These are phyloP conservation scores for Nematocida sp. DNA, from an alignment of 371 early-diverging fungal genomes.

Conservation along the genomic window DNA sequence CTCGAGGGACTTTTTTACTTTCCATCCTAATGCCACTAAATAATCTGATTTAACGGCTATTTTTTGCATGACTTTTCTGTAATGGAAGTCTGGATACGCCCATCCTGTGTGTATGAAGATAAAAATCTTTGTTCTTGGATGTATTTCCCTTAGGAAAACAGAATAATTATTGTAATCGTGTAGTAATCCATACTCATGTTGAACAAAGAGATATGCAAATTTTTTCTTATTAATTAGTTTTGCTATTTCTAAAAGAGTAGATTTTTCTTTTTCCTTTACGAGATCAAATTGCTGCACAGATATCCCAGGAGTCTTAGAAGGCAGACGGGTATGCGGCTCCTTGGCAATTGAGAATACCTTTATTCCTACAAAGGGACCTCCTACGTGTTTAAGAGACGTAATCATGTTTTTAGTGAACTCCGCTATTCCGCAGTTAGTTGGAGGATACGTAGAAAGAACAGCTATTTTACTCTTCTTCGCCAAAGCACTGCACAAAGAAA, in stretches of 20 bases:
- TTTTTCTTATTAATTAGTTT: not conserved
- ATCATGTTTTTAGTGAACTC: slow-evolving; percentile 25
- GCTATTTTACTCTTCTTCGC: not conserved
- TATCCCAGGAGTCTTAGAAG: not conserved
- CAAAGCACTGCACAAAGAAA: too few relatives aligned
- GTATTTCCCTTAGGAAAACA: not conserved
- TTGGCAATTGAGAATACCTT: slow-evolving; percentile 4
- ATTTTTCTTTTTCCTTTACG: not conserved
- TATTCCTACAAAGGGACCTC: not conserved
- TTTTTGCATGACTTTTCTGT: not conserved
- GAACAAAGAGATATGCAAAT: not conserved
- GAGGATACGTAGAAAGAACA: slow-evolving; percentile 22
- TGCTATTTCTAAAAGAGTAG: not conserved
- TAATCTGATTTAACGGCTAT: not conserved
- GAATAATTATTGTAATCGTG: not conserved
- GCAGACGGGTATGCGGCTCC: not conserved
- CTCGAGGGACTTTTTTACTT: slow-evolving; percentile 1
- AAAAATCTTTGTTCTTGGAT: not conserved
- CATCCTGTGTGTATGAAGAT: slow-evolving; percentile 6
- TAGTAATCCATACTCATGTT: slow-evolving; percentile 15
- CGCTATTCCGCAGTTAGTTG: slow-evolving; percentile 19
- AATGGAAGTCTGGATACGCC: not conserved
- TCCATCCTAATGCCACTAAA: slow-evolving; percentile 9
- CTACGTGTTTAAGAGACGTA: not conserved
- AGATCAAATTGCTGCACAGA: not conserved